Percentiles rank a stretch among this genome's conserved stretches.
Evolutionary conservation across 2,329 filamentous ascomycete species (phyloP).

Genomic region (Aspergillus pseudotamarii): DNA sequence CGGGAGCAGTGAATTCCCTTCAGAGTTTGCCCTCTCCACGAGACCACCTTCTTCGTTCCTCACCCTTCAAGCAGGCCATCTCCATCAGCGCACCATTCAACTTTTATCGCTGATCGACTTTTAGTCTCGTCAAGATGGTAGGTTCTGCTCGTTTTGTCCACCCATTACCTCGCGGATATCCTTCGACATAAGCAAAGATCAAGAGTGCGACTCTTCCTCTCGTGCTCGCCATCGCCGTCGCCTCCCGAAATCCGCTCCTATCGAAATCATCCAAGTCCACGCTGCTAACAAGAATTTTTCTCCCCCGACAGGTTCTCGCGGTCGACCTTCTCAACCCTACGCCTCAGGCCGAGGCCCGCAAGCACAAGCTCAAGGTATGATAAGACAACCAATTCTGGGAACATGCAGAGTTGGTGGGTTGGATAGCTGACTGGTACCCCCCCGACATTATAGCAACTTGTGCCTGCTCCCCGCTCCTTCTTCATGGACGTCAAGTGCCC

Average conservation of each 20-base stretch:
- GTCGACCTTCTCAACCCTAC: conserved; percentile 99
- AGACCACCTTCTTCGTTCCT: conserved; percentile 37
- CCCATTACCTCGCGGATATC: conserved; percentile 4
- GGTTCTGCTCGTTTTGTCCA: conserved; percentile 24
- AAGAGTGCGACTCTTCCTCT: conserved; percentile 4
- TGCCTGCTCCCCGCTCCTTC: conserved; percentile 96
- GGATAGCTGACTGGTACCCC: conserved; percentile 5
- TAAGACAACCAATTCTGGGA: conserved; percentile 6
- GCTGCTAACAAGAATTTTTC: conserved; percentile 24
- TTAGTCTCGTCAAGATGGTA: conserved; percentile 49
- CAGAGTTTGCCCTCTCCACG: conserved; percentile 38
- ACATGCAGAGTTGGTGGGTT: neutral
- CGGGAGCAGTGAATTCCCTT: conserved; percentile 36
- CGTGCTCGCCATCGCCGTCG: conserved; percentile 20
- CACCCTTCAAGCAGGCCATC: conserved; percentile 42
- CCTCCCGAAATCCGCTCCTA: neutral
- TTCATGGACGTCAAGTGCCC: conserved; percentile 99
- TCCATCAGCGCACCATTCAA: conserved; percentile 44
- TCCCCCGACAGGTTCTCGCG: conserved; percentile 82
- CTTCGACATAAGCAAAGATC: conserved; percentile 3
- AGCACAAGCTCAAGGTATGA: conserved; percentile 99
- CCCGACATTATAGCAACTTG: conserved; percentile 69
- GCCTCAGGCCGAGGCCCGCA: conserved; percentile 95
- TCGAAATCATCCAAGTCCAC: neutral
- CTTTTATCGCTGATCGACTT: conserved; percentile 45